A percentile compares a stretch with the other conserved stretches of the same genome.
These are phyloP conservation scores for Orbilia brochopaga DNA, from an alignment of 2,329 filamentous ascomycete species.

Conservation along the genomic window DNA sequence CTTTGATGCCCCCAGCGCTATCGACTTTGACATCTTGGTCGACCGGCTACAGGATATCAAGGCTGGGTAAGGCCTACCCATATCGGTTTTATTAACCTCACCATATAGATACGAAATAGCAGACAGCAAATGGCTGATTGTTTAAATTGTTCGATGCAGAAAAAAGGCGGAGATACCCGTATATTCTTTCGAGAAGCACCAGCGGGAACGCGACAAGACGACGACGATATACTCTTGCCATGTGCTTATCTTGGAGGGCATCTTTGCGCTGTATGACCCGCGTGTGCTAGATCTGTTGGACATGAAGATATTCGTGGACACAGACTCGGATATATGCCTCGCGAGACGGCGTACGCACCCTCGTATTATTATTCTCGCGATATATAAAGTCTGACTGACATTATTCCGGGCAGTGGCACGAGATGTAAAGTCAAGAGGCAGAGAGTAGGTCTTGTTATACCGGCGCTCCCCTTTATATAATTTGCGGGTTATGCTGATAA, in stretches of 20 bases:
- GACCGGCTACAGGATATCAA: constrained; percentile 82
- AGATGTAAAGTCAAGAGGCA: constrained; percentile 85
- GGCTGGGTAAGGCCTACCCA: constrained; percentile 70
- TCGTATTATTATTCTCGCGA: constrained; percentile 13
- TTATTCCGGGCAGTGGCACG: no score
- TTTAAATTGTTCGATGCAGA: constrained; percentile 59
- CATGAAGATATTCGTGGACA: constrained; percentile 97
- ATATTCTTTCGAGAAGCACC: constrained; percentile 94
- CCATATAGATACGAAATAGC: constrained; percentile 38
- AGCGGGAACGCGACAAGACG: constrained; percentile 72
- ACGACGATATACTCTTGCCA: constrained; percentile 95
- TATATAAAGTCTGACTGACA: no score
- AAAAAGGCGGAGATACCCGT: constrained; percentile 84
- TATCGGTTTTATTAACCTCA: no score
- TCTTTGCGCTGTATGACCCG: constrained; percentile 89
- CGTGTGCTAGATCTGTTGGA: constrained; percentile 85
- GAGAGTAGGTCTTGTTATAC: constrained; percentile 64
- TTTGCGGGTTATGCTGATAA: constrained; percentile 7
- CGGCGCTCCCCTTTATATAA: not conserved
- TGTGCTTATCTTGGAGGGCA: constrained; percentile 92
- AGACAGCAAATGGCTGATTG: not conserved
- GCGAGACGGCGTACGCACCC: constrained; percentile 75
- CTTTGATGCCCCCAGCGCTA: constrained; percentile 90
- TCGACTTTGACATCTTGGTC: constrained; percentile 90
- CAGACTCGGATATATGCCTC: constrained; percentile 90